phyloP scores from a whole-genome alignment of 2,329 filamentous ascomycete genomes.

The Metarhizium sp. region DNA sequence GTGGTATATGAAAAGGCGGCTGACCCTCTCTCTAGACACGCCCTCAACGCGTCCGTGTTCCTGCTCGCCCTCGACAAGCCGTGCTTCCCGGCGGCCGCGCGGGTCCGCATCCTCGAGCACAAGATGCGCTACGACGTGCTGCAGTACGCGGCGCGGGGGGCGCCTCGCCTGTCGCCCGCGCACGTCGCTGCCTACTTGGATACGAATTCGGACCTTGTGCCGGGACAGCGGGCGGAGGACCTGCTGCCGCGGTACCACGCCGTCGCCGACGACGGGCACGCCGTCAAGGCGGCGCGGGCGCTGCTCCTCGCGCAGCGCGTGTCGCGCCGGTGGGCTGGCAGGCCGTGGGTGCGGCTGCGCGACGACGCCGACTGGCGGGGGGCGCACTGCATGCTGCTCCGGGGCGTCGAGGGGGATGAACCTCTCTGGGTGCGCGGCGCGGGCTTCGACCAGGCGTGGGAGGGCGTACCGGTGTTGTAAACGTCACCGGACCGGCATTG shows the following conservation, averaged over 20 bases:
- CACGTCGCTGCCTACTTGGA: conserved; percentile 45
- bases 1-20: background rate
- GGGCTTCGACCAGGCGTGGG: conserved; percentile 60
- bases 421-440: conserved; percentile 50
- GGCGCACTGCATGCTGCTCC: conserved; percentile 51
- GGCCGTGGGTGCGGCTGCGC: conserved; percentile 42
- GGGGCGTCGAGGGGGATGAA: conserved; percentile 46
- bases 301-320: conserved; percentile 53
- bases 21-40: conserved; percentile 53
- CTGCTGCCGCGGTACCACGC: conserved; percentile 37
- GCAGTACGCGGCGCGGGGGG: conserved; percentile 61
- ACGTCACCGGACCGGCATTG: too few species aligned
- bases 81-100: conserved; percentile 52
- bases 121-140: conserved; percentile 68
- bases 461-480: conserved; percentile 22
- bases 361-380: conserved; percentile 50
- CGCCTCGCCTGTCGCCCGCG: conserved; percentile 39
- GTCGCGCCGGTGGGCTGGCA: conserved; percentile 33
- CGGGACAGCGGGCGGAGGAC: conserved; percentile 28
- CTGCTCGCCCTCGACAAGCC: conserved; percentile 59
- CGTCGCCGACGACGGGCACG: conserved; percentile 69
- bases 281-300: conserved; percentile 64
- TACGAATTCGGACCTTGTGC: conserved; percentile 22
- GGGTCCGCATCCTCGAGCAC: conserved; percentile 67
- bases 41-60: conserved; percentile 61